Evolutionary conservation across 306 rosid genomes (phyloP), one percentile per base, ranked within the genome.

Genomic region (Myrica gale): DNA sequence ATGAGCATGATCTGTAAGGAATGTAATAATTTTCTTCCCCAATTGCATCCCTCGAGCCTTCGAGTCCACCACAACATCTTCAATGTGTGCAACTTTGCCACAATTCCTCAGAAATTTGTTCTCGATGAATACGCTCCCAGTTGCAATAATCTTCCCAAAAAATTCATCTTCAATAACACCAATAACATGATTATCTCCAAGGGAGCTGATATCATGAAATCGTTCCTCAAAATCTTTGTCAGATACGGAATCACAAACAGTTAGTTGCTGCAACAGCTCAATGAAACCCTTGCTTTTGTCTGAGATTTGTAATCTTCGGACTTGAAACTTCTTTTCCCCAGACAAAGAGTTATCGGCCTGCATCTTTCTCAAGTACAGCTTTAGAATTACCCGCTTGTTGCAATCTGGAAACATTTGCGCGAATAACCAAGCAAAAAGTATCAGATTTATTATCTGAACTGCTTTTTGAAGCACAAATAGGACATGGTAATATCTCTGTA

Each of bases 21-120:
- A 91, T 4, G 58, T 50, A 19, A 93, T 66, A 6, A 93, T 57
- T 67, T 83, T 88, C 83, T 86, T 90, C 17, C 93, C 88, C 52
- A 89, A 41, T 42, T 83, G 84, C 82, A 78, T 47, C 13, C 96
- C 98, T 1, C 96, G 88, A 45, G 82, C 75, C 76, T 71, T 81
- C 16, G 92, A 76, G 82, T 93, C 89, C 46, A 93, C 98, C 74
- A 90, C 97, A 43, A 93, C 91, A 37, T 91, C 96, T 69, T 91
- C 98, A 21, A 93, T 81, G 80, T 93, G 97, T 45, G 87, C 97
- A 54, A 76, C 96, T 67, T 91, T 90, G 19, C 97, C 90, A 48
- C 97, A 91, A 77, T 87, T 91, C 39, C 97, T 88, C 39, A 93
- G 37, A 69, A 93, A 91, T 69, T 93, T 91, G 78, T 80, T 84